A percentile compares a stretch with the other conserved stretches of the same genome.
Conservation (phyloP, 768 basidiomycete species). For the Tephrocybe rancida region DNA sequence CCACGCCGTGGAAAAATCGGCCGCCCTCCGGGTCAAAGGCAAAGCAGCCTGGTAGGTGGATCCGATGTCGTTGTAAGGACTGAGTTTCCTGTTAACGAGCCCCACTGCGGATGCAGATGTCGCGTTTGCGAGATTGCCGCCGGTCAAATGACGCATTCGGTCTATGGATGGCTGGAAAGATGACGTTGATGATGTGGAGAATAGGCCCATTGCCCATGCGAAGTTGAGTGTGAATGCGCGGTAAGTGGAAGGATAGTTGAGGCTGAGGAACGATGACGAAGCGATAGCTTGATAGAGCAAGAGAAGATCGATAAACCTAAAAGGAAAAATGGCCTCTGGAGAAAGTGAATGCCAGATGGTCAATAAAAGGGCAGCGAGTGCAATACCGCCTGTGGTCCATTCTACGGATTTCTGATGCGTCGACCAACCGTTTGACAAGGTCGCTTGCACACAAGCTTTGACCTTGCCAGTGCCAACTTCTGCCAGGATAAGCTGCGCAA, state of each 20-base stretch:
- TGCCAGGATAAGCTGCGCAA: constrained; percentile 74
- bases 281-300: constrained; percentile 87
- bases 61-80: constrained; percentile 64
- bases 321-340: constrained; percentile 63
- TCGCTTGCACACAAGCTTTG: constrained; percentile 90
- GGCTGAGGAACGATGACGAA: constrained; percentile 72
- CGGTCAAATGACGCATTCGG: constrained; percentile 80
- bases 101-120: constrained; percentile 63
- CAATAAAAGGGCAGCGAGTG: constrained; percentile 63
- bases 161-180: constrained; percentile 79
- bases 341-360: constrained; percentile 63
- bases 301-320: constrained; percentile 80
- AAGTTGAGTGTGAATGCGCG: constrained; percentile 85
- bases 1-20: neutral
- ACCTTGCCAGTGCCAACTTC: constrained; percentile 70
- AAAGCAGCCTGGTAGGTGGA: neutral
- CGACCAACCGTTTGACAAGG: constrained; percentile 90
- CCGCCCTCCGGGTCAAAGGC: neutral
- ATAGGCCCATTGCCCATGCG: constrained; percentile 83
- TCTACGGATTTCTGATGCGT: constrained; percentile 72
- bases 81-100: constrained; percentile 79
- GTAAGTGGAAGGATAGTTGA: constrained; percentile 89
- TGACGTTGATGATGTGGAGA: constrained; percentile 52
- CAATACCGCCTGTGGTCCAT: constrained; percentile 74
- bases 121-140: constrained; percentile 69